Percentiles rank a stretch among this genome's conserved stretches.
These are phyloP conservation scores for Penstemon eatonii DNA, from an alignment of 257 asterid genomes.

Conservation along the genomic window DNA sequence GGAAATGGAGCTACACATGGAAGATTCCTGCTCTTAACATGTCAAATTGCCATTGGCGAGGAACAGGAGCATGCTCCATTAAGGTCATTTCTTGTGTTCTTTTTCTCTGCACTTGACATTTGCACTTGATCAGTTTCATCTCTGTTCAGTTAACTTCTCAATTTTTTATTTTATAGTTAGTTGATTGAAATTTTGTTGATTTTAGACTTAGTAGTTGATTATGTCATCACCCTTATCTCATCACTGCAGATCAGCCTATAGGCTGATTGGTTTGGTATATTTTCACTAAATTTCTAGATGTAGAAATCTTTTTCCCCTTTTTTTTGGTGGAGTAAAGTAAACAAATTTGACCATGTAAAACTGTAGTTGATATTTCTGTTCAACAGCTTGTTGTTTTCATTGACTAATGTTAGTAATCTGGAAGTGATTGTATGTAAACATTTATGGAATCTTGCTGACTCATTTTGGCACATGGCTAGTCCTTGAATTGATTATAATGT, in stretches of 20 bases:
- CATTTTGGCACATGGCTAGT: background rate
- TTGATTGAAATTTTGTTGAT: slow-evolving; percentile 16
- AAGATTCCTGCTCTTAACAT: slow-evolving; percentile 58
- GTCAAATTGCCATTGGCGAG: slow-evolving; percentile 79
- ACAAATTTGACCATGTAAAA: background rate
- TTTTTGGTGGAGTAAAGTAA: slow-evolving; percentile 11
- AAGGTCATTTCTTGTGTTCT: slow-evolving; percentile 49
- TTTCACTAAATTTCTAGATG: background rate
- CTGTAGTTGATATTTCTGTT: slow-evolving; percentile 6
- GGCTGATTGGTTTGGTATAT: slow-evolving; percentile 4
- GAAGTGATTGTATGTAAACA: slow-evolving; percentile 10
- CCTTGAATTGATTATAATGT: background rate
- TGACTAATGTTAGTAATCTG: background rate
- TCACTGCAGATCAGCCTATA: background rate
- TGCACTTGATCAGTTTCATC: slow-evolving; percentile 14
- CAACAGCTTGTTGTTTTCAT: background rate
- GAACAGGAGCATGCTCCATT: slow-evolving; percentile 67
- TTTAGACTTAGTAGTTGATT: background rate
- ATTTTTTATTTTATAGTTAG: slow-evolving; percentile 10
- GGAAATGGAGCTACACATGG: slow-evolving; percentile 80
- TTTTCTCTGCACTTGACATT: slow-evolving; percentile 14
- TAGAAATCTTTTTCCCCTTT: slow-evolving; percentile 1
- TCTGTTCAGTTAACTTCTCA: slow-evolving; percentile 8
- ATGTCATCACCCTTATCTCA: background rate
- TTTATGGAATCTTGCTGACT: background rate